Base-by-base conservation (phyloP, 2,329 filamentous ascomycete species). In the Colletotrichum siamense region DNA sequence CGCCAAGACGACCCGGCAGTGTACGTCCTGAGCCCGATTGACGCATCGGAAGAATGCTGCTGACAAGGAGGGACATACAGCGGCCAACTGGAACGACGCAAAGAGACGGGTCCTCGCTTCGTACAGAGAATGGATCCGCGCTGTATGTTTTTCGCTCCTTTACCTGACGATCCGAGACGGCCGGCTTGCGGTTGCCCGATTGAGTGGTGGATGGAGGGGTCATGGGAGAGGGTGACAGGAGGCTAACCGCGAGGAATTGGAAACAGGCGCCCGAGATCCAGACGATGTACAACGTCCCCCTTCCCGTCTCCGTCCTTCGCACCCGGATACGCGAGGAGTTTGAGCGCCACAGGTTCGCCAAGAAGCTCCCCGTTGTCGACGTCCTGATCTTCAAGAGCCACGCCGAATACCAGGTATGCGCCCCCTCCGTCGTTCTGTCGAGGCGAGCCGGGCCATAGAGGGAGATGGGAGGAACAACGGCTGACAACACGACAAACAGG, bases 261-360 rank as follows among this genome's bases (percentile, higher is more conserved):
- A 30, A 73, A 18, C 84, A 99, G 97, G 96, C 96, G 55, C 96
- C 97, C 77, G 96, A 99, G 85, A 96, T 99, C 83, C 97, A 99
- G 87, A 94, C 93, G 78, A 98, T 99, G 95, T 99, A 99, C 92
- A 95, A 94, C 78, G 89, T 99, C 83, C 95, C 95, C 84, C 92
- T 98, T 83, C 96, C 96, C 69, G 93, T 98, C 69, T 95, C 96
- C 55, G 90, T 92, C 78, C 93, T 99, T 84, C 95, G 97, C 81
- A 98, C 96, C 76, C 96, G 98, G 88, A 94, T 99, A 85, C 92
- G 97, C 85, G 95, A 99, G 88, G 96, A 99, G 85, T 99, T 98
- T 85, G 97, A 99, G 90, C 92, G 95, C 84, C 94, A 99, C 88
- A 92, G 97, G 90, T 98, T 95, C 85, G 96, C 98, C 80, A 95